Conservation (phyloP, 352 stramenopile genomes). For the Globisporangium yorkense region DNA sequence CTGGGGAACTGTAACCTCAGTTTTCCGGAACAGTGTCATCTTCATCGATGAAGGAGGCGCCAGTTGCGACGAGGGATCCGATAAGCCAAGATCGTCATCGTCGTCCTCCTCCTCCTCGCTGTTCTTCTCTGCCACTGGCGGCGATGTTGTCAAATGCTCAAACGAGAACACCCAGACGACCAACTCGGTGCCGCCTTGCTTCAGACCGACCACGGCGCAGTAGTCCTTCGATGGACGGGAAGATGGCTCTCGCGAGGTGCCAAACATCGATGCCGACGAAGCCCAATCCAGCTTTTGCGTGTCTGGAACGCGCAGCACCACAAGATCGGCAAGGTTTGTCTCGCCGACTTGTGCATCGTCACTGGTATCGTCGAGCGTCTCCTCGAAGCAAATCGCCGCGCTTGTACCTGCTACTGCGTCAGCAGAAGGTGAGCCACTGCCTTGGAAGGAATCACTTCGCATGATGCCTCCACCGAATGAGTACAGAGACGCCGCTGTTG, state of each 20-base stretch:
- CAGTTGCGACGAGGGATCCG: neutral
- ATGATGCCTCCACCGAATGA: constrained; percentile 4
- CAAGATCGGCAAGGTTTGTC: constrained; percentile 21
- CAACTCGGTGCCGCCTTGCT: constrained; percentile 26
- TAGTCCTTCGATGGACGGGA: constrained; percentile 44
- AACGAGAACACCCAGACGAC: constrained; percentile 60
- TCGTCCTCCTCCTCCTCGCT: neutral
- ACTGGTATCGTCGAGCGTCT: constrained; percentile 11
- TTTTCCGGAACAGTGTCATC: constrained; percentile 35
- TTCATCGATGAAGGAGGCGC: constrained; percentile 2
- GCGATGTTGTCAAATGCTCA: constrained; percentile 2
- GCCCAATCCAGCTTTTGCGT: constrained; percentile 56
- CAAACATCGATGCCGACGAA: constrained; percentile 28
- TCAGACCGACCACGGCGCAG: constrained; percentile 48
- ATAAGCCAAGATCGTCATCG: constrained; percentile 9
- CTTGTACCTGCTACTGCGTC: neutral
- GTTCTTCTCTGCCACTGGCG: neutral
- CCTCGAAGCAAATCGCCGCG: constrained; percentile 12
- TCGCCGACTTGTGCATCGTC: constrained; percentile 8
- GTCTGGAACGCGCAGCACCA: constrained; percentile 32
- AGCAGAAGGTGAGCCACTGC: neutral
- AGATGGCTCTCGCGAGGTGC: constrained; percentile 10
- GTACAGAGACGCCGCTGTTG: neutral
- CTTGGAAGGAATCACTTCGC: constrained; percentile 1
- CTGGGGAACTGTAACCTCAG: constrained; percentile 23